Conservation (phyloP, 257 asterid species). For the Fraxinus pennsylvanica region DNA sequence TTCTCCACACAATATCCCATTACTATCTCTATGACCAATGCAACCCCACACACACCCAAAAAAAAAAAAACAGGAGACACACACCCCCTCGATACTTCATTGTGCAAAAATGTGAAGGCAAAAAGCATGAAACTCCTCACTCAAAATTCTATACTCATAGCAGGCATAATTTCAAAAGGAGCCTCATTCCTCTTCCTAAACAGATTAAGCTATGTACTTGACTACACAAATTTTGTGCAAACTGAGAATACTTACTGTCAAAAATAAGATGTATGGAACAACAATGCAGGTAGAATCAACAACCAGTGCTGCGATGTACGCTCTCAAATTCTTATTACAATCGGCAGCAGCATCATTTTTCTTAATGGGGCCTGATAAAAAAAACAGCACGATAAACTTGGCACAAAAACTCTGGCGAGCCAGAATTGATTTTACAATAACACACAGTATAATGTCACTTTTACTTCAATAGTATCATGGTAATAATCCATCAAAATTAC, state of each 20-base stretch:
- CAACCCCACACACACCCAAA: neutral
- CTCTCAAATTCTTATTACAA: conserved; percentile 41
- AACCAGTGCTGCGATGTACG: conserved; percentile 33
- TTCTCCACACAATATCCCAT: neutral
- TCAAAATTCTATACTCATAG: neutral
- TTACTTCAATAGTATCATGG: neutral
- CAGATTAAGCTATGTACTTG: neutral
- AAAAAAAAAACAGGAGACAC: neutral
- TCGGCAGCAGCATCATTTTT: conserved; percentile 52
- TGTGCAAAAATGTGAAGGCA: neutral
- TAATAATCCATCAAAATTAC: neutral
- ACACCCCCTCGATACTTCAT: neutral
- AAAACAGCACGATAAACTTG: neutral
- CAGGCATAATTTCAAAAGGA: conserved; percentile 3
- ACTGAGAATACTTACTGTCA: conserved; percentile 68
- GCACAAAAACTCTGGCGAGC: conserved; percentile 3
- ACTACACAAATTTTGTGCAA: neutral
- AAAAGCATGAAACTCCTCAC: neutral
- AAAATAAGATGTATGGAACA: conserved; percentile 55
- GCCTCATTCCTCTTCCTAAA: neutral
- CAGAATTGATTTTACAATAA: neutral
- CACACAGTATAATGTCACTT: neutral
- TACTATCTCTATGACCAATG: neutral
- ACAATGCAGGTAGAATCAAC: conserved; percentile 60
- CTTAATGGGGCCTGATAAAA: conserved; percentile 45